Evolutionary conservation across 495 filamentous ascomycete genomes (phyloP), one percentile per base, ranked within the genome.

Genomic region (Neurospora tetraspora): DNA sequence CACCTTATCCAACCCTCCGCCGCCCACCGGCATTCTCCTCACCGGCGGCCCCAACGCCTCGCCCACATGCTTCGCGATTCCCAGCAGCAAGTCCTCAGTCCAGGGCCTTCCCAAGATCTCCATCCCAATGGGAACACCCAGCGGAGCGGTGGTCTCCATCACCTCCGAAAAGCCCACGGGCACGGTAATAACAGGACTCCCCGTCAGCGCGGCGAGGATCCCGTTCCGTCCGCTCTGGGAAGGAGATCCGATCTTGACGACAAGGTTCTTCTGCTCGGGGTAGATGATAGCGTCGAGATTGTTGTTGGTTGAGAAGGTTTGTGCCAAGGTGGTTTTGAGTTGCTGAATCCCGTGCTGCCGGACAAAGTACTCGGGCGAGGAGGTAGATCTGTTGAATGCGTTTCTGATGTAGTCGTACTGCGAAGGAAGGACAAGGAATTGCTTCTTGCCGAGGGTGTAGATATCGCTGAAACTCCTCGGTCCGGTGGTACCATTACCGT

Each of bases 181-280:
- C 10, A 92, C 80, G 70, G 86, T 88, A 36, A 92, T 83, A 34
- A 90, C 89, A 5, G 90, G 90, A n/a, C 76, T 78, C 8, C 89
- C 90, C 5, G 89, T 90, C 73, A 91, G 76, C 5, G 89, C 90
- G 4, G 88, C 90, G 6, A 91, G 77, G 36, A 91, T 87, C 31
- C 90, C 90, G 77, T 92, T 92, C 4, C 90, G 80, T 12, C 88
- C 88, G 36, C 77, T 77, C 79, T 91, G 90, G 0, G 82, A 83
- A 0, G 82, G 81, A 5, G 81, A 80, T 5, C 89, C 89, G 61
- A 90, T 77, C 43, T 83, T 82, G 16, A 90, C 88, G 18, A 89
- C 87, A 1, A 92, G 80, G 68, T 89, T 89, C 72, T 85, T 84
- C 74, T 92, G 90, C 77, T 91, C 87, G 11, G 89, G 90, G 76